These are phyloP conservation scores for Agrocybe pediades DNA, from an alignment of 768 basidiomycete genomes.

Conservation along the genomic window DNA sequence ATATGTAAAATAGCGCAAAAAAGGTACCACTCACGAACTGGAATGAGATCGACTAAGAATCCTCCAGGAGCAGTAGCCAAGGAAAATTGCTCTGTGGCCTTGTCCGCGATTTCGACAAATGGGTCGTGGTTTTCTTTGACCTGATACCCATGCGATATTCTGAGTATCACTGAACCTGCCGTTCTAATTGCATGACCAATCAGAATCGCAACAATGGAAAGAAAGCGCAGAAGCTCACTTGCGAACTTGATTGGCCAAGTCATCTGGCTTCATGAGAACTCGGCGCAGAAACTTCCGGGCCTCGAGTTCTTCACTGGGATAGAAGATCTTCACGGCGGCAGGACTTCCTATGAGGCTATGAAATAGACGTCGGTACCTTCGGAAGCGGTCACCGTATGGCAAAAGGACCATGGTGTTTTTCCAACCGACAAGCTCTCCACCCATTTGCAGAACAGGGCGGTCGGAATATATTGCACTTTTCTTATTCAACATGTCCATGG, in stretches of 20 bases:
- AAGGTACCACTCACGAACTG: slow-evolving; percentile 37
- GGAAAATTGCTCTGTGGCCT: slow-evolving; percentile 56
- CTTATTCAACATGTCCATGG: slow-evolving; percentile 64
- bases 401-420: slow-evolving; percentile 55
- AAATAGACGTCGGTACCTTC: slow-evolving; percentile 52
- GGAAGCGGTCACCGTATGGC: slow-evolving; percentile 60
- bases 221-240: slow-evolving; percentile 34
- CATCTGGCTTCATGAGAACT: slow-evolving; percentile 48
- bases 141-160: slow-evolving; percentile 56
- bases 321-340: slow-evolving; percentile 42
- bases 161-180: slow-evolving; percentile 53
- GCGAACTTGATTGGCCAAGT: slow-evolving; percentile 47
- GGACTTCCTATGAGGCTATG: slow-evolving; percentile 51
- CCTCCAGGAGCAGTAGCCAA: slow-evolving; percentile 53
- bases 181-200: slow-evolving; percentile 32
- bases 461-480: slow-evolving; percentile 70
- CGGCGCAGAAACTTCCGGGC: slow-evolving; percentile 49
- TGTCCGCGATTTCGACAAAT: slow-evolving; percentile 53
- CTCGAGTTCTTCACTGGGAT: slow-evolving; percentile 46
- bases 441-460: slow-evolving; percentile 58
- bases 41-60: slow-evolving; percentile 53
- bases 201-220: slow-evolving; percentile 1
- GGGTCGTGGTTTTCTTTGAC: slow-evolving; percentile 52
- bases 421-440: slow-evolving; percentile 59
- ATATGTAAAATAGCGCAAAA: neutral